Percentiles rank a stretch among this genome's conserved stretches.
Evolutionary conservation across 1,284 basidiomycete genomes (phyloP).

Genomic region (Apiotrichum veenhuisii): DNA sequence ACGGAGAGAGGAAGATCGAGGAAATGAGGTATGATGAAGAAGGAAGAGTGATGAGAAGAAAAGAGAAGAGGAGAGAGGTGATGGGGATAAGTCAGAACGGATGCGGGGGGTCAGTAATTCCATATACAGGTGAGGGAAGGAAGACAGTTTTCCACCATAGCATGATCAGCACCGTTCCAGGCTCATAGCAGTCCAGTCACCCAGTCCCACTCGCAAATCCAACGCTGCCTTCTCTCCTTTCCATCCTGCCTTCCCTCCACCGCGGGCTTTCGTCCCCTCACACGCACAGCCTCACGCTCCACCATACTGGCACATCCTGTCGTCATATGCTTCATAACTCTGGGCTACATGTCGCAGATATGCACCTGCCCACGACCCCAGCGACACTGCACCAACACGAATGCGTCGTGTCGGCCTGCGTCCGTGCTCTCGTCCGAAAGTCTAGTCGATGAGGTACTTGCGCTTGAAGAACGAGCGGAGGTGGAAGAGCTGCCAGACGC

Average conservation of each 20-base stretch:
- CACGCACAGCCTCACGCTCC: background rate
- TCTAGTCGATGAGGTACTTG: constrained; percentile 90
- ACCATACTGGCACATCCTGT: background rate
- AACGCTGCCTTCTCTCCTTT: too few relatives aligned
- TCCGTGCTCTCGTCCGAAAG: too few relatives aligned
- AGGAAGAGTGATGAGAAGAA: background rate
- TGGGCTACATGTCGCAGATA: background rate
- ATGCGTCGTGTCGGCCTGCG: too few relatives aligned
- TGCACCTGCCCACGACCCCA: background rate
- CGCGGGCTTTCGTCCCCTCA: background rate
- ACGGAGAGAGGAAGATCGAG: background rate
- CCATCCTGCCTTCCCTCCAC: background rate
- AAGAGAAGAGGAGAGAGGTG: too few relatives aligned
- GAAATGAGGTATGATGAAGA: too few relatives aligned
- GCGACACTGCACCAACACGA: background rate
- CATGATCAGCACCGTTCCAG: too few relatives aligned
- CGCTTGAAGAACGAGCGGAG: constrained; percentile 91
- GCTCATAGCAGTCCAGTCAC: too few relatives aligned
- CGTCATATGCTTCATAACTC: background rate
- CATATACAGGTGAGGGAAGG: too few relatives aligned
- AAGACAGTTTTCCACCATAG: too few relatives aligned
- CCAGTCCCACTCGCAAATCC: too few relatives aligned
- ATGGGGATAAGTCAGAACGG: too few relatives aligned
- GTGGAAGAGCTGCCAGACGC: constrained; percentile 88
- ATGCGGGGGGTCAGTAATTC: too few relatives aligned